phyloP scores from a whole-genome alignment of 2,329 filamentous ascomycete species.

The Talaromyces sp. region DNA sequence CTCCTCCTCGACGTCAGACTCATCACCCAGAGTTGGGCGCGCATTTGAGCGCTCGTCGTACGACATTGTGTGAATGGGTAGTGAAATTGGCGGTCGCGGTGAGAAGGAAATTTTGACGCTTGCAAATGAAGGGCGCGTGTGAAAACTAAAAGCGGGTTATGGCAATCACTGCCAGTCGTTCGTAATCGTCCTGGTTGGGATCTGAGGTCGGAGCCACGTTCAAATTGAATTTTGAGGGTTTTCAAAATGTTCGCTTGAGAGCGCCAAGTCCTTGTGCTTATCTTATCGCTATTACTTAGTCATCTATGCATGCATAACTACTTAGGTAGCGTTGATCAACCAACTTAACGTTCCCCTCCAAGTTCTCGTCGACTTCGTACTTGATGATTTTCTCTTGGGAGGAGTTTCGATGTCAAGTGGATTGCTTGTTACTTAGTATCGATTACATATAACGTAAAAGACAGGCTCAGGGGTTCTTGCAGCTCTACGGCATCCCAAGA shows the following conservation, averaged over 20 bases:
- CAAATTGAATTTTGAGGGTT: conserved; percentile 43
- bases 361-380: background rate
- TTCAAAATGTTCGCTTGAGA: conserved; percentile 36
- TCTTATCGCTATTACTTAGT: conserved; percentile 43
- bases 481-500: background rate
- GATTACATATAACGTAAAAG: background rate
- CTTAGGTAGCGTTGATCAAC: no score
- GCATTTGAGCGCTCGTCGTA: conserved; percentile 43
- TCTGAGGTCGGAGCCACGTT: conserved; percentile 30
- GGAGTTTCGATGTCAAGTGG: background rate
- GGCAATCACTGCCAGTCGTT: background rate
- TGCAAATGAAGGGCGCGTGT: background rate
- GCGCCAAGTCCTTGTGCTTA: conserved; percentile 38
- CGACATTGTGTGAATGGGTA: conserved; percentile 40
- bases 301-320: conserved; percentile 23
- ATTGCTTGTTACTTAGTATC: background rate
- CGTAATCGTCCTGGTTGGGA: conserved; percentile 26
- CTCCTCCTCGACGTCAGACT: conserved; percentile 95
- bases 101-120: conserved; percentile 8
- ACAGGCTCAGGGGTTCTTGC: background rate
- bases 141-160: background rate
- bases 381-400: background rate
- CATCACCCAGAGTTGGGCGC: conserved; percentile 58
- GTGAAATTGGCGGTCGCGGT: conserved; percentile 12
- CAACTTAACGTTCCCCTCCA: background rate